phyloP scores from a whole-genome alignment of 768 basidiomycete species.

The Serendipita sp. region DNA sequence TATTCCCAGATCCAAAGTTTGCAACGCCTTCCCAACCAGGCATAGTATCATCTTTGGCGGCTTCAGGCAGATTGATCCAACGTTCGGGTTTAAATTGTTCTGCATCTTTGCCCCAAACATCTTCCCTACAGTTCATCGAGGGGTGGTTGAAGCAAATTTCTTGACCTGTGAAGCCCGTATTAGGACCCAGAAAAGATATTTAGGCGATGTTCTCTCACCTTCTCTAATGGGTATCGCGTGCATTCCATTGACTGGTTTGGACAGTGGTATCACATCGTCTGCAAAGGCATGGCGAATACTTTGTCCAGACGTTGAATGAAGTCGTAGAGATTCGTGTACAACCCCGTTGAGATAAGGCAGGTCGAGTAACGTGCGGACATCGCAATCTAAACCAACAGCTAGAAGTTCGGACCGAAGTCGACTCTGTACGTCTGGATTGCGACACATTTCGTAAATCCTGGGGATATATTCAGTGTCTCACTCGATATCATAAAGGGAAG shows the following conservation, averaged over 20 bases:
- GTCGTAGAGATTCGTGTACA: background rate
- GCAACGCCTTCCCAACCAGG: constrained; percentile 1
- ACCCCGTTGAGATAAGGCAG: background rate
- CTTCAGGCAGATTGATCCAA: background rate
- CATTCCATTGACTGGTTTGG: background rate
- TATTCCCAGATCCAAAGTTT: background rate
- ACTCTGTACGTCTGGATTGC: background rate
- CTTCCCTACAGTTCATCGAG: background rate
- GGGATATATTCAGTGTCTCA: background rate
- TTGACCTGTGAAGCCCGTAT: background rate
- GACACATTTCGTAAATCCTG: background rate
- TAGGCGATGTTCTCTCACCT: too few relatives aligned
- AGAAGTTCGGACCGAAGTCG: background rate
- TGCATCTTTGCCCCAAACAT: background rate
- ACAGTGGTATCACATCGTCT: background rate
- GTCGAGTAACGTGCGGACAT: background rate
- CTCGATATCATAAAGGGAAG: background rate
- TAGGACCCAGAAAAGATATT: too few relatives aligned
- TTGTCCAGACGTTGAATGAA: constrained; percentile 4
- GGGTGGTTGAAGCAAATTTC: background rate
- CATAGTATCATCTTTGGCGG: constrained; percentile 1
- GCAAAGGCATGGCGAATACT: background rate
- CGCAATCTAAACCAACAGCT: background rate
- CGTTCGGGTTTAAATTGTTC: background rate
- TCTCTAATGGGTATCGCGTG: too few relatives aligned